Evolutionary conservation across 768 basidiomycete genomes (phyloP), one percentile per base, ranked within the genome.

Genomic region (Phylloporus sp.): DNA sequence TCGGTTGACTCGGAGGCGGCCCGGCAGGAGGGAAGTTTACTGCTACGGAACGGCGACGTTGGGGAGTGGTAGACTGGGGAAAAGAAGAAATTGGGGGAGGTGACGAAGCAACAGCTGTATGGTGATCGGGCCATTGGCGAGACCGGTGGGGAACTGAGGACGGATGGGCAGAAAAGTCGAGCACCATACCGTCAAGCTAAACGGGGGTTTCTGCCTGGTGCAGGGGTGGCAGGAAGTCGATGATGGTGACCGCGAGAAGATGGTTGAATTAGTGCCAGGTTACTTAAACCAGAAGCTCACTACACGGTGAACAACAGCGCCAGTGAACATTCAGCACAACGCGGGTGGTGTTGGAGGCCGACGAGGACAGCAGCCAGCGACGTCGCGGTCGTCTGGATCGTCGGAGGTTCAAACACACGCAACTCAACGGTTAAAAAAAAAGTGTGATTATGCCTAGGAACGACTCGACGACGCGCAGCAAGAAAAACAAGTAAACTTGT

Each of bases 1-100:
- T 89, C 44, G 88, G 88, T 59, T 82, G 79, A 61, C 74, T 81
- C 20, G 88, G 88, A 38, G 88, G 88, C 18, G 88, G 88, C 3
- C 72, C 82, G 34, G 84, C 79, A 6, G 87, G 86, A 40, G 85
- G 80, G 23, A 75, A 72, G 60, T 80, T 77, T 12, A 81, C 78
- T 50, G 79, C 83, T 48, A 83, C 81, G 23, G 86, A 88, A 59
- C 88, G 86, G 47, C 88, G 82, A 49, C 86, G 81, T 54, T 79
- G 76, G 2, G 60, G 5, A 26, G 22, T 16, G 15, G 39, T 56
- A 46, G 72, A 67, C 49, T 62, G 67, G 24, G 50, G 46, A 55
- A 76, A 59, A 18, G 68, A 55, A 4, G 72, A 62, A 20, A 61
- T 57, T 24, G 73, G 53, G 15, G 59, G 55, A 23, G 70, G 65